Base-by-base conservation (phyloP, 2,329 filamentous ascomycete genomes). In the Emergomyces africanus region DNA sequence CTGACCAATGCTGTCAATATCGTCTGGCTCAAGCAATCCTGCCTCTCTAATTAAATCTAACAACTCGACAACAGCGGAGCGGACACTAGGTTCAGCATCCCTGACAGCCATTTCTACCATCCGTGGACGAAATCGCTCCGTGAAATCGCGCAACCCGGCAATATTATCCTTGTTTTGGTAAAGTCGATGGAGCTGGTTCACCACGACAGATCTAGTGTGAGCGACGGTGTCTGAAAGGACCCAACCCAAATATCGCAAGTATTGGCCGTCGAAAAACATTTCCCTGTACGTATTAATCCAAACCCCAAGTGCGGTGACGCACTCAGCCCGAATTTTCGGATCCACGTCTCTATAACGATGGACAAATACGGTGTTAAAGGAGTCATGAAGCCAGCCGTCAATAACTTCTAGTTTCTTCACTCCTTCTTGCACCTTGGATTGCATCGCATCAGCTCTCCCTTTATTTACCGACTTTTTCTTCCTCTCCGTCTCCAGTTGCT, bases 271-370 rank as follows among this genome's bases (percentile, higher is more conserved):
- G 71, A 96, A 89, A 74, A 96, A 99, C 51, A 89, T 82, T 53
- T 90, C 89, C 1, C 91, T 89, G 57, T 96, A 83, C 12, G 83
- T 83, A 70, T 85, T 82, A 65, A 97, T 95, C 94, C 94, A 99
- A 46, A 85, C 82, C 33, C 91, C 90, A 9, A 99, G 79, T 15
- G 90, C 89, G 63, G 88, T 84, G 28, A 95, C 86, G 69, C 92
- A 96, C 68, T 96, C 92, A 0, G 87, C 84, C 57, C 94, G 84
- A 64, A 99, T 95, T 66, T 84, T 88, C 6, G 89, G 84, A 68
- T 99, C 94, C 35, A 96, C 84, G 70, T 99, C 94, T 62, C 94
- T 88, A 72, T 97, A 99, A 54, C 94, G 86, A 73, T 99, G 92
- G 35, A 96, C 87, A 70, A 96, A 99, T 53, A 97, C 86, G 1